These are phyloP conservation scores for Trichoderma brevicompactum DNA, from an alignment of 2,329 filamentous ascomycete species.

Conservation along the genomic window DNA sequence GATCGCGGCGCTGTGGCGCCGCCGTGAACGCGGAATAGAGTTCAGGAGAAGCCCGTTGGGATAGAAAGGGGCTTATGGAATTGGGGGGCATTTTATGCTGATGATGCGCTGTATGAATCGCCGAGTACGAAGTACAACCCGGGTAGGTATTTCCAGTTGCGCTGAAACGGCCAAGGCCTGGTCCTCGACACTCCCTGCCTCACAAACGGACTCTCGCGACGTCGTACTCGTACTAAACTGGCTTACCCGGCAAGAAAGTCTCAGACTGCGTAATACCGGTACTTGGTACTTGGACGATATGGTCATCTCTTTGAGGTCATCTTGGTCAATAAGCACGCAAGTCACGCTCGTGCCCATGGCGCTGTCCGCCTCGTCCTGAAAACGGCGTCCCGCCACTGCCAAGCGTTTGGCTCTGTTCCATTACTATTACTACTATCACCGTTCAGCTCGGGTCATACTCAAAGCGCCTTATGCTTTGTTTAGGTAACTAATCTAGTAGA, in stretches of 20 bases:
- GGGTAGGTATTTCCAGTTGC: neutral
- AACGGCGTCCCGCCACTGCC: neutral
- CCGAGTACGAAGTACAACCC: neutral
- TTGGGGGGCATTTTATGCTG: conserved; percentile 18
- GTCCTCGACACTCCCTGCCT: conserved; percentile 13
- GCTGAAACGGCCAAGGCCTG: conserved; percentile 22
- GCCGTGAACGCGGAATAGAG: neutral
- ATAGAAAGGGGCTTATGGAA: conserved; percentile 18
- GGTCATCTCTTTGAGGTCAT: conserved; percentile 25
- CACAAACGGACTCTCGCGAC: neutral
- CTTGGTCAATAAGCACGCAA: conserved; percentile 26
- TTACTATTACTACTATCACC: neutral
- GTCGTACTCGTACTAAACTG: conserved; percentile 9
- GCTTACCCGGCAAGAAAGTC: conserved; percentile 9
- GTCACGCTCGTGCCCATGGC: conserved; percentile 11
- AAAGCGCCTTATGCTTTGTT: neutral
- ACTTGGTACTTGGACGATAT: neutral
- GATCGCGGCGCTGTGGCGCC: conserved; percentile 7
- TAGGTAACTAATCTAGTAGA: too few species aligned
- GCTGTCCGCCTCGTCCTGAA: neutral
- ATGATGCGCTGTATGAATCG: conserved; percentile 2
- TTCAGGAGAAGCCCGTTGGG: conserved; percentile 1
- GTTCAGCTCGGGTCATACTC: neutral
- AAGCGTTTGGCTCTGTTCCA: neutral
- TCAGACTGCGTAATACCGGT: neutral